A percentile compares a stretch with the other conserved stretches of the same genome.
Evolutionary conservation across 2,329 filamentous ascomycete species (phyloP).

Genomic region (Fonsecaea nubica): DNA sequence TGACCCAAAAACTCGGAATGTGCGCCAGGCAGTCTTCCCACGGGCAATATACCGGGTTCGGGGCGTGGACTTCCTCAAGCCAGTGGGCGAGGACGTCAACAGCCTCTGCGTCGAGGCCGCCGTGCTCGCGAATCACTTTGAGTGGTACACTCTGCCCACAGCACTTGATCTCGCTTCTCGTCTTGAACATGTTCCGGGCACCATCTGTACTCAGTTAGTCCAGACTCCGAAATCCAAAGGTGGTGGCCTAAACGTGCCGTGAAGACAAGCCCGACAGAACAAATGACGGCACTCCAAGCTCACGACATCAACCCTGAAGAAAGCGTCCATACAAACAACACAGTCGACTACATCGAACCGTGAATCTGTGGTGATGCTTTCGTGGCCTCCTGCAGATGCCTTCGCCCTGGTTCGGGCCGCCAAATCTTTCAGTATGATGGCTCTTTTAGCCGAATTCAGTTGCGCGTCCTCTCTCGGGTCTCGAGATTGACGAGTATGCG

Average conservation of each 20-base stretch:
- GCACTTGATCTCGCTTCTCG: conserved; percentile 13
- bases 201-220: conserved; percentile 10
- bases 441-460: neutral
- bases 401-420: conserved; percentile 6
- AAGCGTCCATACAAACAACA: conserved; percentile 18
- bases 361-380: neutral
- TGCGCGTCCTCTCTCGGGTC: neutral
- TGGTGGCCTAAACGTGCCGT: neutral
- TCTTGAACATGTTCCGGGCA: conserved; percentile 2
- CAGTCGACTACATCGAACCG: conserved; percentile 18
- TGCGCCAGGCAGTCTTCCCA: conserved; percentile 18
- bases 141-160: conserved; percentile 21
- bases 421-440: conserved; percentile 2
- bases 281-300: conserved; percentile 22
- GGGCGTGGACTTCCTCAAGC: conserved; percentile 10
- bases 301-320: conserved; percentile 17
- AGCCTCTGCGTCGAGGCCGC: conserved; percentile 2
- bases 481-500: neutral
- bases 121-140: neutral
- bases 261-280: conserved; percentile 19
- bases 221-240: neutral
- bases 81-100: conserved; percentile 5
- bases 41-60: conserved; percentile 24
- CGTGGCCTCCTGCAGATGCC: neutral
- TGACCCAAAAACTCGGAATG: conserved; percentile 8